Evolutionary conservation across 176 grass and related monocot species (phyloP), one percentile per base, ranked within the genome.

Genomic region (Paspalum notatum): DNA sequence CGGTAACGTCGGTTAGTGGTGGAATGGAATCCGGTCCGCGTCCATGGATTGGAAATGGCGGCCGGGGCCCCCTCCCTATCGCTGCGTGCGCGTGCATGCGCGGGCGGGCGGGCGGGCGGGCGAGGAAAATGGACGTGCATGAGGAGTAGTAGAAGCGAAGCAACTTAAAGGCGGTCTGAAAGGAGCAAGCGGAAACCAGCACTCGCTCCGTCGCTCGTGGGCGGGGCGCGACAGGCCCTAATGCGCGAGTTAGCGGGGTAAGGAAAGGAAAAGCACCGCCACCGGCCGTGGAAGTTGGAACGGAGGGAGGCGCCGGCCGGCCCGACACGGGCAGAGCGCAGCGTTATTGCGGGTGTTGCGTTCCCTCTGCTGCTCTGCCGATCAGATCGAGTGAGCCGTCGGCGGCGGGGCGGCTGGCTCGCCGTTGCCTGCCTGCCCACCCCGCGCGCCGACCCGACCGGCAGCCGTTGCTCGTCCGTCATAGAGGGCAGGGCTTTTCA

Each of bases 81-180:
- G 32, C 32, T 32, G 32, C 32, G 32, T 32, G 32, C 32, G 32
- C 32, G 32, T 32, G 32, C 32, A 32, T 32, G 32, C 32, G 67
- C 37, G 47, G 38, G 66, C 5, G 12, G 1, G 44, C 12, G 46
- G 0, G 20, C 7, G 46, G 2, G 68, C 60, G 41, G 71, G 45
- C 48, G 86, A 50, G 41, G 9, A n/a, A 50, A 5, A 80, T 22
- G 5, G 53, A 41, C 49, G 3, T 65, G 82, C 71, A 77, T 49
- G 64, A 81, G 87, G 81, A 5, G 32, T 32, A 32, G 32, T 32
- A 32, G 32, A 32, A 32, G 32, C 32, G 71, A 77, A 43, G 71
- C 71, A 9, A 89, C 66, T 72, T 64, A 85, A 89, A 89, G 83
- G 20, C 7, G 11, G 87, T 85, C 26, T 89, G 82, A 89, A 89